Base-by-base conservation (phyloP, 1,284 basidiomycete species). In the Microbotryomycetes sp. region DNA sequence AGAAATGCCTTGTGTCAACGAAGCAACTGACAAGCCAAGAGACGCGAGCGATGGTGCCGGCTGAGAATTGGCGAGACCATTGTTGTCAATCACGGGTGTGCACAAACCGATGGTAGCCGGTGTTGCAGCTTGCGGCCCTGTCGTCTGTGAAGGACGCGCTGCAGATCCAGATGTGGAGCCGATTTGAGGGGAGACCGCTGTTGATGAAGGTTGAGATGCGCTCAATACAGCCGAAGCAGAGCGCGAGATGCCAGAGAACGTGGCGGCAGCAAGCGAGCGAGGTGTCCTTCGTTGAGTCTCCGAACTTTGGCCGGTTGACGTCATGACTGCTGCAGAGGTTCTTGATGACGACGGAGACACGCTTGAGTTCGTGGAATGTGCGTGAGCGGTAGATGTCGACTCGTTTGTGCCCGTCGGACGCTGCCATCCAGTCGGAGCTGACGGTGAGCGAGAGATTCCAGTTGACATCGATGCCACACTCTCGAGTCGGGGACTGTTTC, bases 1-100 rank as follows among this genome's bases (percentile, higher is more conserved):
- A n/a, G 63, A 56, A 5, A 74, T 29, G 3, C 52, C 32, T 6
- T 62, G 68, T 6, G 73, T 70, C 29, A 73, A 47, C 9, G 72
- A 54, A 1, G 59, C 62, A n/a, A 73, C 52, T 4, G 51, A 52
- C 1, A 74, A 49, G 3, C 67, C 69, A 22, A 70, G 54, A 15
- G 56, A 59, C 3, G 32, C 53, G 23, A 73, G 56, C 12, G 65
- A 49, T 3, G 59, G 60, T 7, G 36, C 32, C 4, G 54, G 29
- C 6, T 31, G 29, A 14, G 23, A 6, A 6, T 16, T 30, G n/a
- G n/a, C n/a, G n/a, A n/a, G n/a, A n/a, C n/a, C n/a, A 19, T 19
- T 31, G 7, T 12, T 23, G 14, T 25, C 46, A 15, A 25, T 29
- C 23, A 25, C 29, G 3, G 47, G 32, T 0, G 32, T 5, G 1